Percentiles rank a stretch among this genome's conserved stretches.
Conservation (phyloP, 371 early-diverging fungal species). For the Mucor indicus region DNA sequence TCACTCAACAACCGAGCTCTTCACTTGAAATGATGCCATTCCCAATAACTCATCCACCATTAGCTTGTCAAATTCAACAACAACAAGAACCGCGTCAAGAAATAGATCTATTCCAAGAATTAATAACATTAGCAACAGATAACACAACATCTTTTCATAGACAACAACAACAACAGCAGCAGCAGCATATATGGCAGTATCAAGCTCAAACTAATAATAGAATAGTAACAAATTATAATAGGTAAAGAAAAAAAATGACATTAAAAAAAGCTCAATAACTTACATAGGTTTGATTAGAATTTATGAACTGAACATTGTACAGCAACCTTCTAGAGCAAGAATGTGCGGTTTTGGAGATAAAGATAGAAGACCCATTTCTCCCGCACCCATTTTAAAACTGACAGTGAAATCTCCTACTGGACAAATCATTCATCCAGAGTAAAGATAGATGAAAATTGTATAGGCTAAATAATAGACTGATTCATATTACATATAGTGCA, state of each 20-base stretch:
- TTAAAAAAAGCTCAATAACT: neutral
- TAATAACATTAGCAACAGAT: constrained; percentile 13
- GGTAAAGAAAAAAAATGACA: neutral
- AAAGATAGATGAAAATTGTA: constrained; percentile 6
- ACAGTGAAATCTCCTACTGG: constrained; percentile 28
- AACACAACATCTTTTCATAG: neutral
- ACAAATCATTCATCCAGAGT: constrained; percentile 33
- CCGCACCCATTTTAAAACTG: constrained; percentile 55
- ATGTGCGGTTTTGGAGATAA: constrained; percentile 87
- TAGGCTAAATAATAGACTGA: neutral
- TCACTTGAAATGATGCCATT: no score
- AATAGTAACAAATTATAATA: no score
- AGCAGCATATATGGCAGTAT: neutral
- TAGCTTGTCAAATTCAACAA: neutral
- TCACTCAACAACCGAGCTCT: no score
- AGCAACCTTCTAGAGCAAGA: constrained; percentile 78
- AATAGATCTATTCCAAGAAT: constrained; percentile 20
- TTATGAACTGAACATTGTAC: constrained; percentile 40
- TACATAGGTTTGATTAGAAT: constrained; percentile 1
- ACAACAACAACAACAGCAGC: neutral
- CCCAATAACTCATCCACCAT: constrained; percentile 3
- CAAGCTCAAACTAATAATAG: neutral
- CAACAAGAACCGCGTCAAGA: constrained; percentile 5
- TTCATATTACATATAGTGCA: constrained; percentile 25
- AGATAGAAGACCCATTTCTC: constrained; percentile 59